phyloP scores from a whole-genome alignment of 2,329 filamentous ascomycete species.

The Chrysoporthe deuterocubensis region DNA sequence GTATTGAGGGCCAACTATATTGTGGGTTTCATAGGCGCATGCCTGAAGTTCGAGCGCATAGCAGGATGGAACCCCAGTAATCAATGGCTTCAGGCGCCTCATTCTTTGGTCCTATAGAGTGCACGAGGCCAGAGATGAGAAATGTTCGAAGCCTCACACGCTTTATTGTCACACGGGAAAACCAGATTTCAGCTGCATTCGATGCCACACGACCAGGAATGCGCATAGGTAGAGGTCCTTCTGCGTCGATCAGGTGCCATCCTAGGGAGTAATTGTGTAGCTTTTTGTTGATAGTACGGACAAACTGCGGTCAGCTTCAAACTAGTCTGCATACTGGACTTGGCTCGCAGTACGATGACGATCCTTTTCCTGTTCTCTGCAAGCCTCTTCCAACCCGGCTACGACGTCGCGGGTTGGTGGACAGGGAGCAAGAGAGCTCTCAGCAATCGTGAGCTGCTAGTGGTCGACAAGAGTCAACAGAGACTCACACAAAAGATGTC shows the following conservation, averaged over 20 bases:
- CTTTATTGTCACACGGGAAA: background rate
- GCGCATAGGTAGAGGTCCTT: background rate
- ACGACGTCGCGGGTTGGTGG: background rate
- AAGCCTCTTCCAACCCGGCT: background rate
- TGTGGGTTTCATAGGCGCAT: background rate
- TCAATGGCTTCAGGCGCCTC: background rate
- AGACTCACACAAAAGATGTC: background rate
- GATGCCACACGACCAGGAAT: background rate
- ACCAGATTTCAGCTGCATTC: background rate
- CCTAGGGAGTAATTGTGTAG: background rate
- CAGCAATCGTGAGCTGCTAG: background rate
- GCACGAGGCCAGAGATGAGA: background rate
- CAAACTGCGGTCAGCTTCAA: background rate
- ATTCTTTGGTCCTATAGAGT: background rate
- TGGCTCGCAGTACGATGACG: background rate
- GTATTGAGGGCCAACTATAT: too few relatives aligned
- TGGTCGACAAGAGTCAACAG: background rate
- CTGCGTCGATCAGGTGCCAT: constrained; percentile 9
- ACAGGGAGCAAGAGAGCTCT: background rate
- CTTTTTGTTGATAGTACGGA: background rate
- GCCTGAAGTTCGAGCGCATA: background rate
- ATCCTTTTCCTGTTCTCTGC: background rate
- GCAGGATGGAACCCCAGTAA: background rate
- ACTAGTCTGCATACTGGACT: background rate
- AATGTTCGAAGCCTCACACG: background rate